Conservation (phyloP, 371 early-diverging fungal genomes). For the Nematocida sp. region DNA sequence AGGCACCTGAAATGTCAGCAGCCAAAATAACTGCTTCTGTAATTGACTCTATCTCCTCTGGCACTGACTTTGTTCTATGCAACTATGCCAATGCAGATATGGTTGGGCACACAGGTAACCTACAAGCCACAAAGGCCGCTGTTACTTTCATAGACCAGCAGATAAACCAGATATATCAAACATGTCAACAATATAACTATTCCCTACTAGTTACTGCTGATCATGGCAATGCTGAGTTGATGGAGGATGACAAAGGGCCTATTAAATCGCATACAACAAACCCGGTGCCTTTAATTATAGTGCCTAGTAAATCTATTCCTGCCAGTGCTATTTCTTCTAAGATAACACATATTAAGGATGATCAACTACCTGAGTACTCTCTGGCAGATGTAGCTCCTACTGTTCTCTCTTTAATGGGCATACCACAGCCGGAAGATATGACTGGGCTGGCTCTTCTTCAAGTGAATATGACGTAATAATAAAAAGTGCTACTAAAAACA, state of each 20-base stretch:
- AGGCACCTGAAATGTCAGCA: slow-evolving; percentile 87
- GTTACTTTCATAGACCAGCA: slow-evolving; percentile 83
- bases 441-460: slow-evolving; percentile 68
- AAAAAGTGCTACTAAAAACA: background rate
- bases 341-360: slow-evolving; percentile 48
- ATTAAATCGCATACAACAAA: slow-evolving; percentile 73
- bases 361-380: slow-evolving; percentile 66
- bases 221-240: slow-evolving; percentile 99
- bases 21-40: slow-evolving; percentile 75
- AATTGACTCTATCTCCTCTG: slow-evolving; percentile 41
- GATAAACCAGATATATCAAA: slow-evolving; percentile 82
- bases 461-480: background rate
- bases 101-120: slow-evolving; percentile 96
- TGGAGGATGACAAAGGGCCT: slow-evolving; percentile 78
- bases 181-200: slow-evolving; percentile 78
- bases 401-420: slow-evolving; percentile 78
- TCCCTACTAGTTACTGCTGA: slow-evolving; percentile 90
- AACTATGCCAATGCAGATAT: slow-evolving; percentile 94
- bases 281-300: slow-evolving; percentile 80
- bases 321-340: slow-evolving; percentile 55
- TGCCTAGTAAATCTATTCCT: background rate
- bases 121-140: slow-evolving; percentile 81
- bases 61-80: slow-evolving; percentile 80
- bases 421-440: slow-evolving; percentile 86
- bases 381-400: slow-evolving; percentile 97